Percentiles rank a stretch among this genome's conserved stretches.
Evolutionary conservation across 2,329 filamentous ascomycete genomes (phyloP).

Genomic region (Pseudophaeomoniella oleicola): DNA sequence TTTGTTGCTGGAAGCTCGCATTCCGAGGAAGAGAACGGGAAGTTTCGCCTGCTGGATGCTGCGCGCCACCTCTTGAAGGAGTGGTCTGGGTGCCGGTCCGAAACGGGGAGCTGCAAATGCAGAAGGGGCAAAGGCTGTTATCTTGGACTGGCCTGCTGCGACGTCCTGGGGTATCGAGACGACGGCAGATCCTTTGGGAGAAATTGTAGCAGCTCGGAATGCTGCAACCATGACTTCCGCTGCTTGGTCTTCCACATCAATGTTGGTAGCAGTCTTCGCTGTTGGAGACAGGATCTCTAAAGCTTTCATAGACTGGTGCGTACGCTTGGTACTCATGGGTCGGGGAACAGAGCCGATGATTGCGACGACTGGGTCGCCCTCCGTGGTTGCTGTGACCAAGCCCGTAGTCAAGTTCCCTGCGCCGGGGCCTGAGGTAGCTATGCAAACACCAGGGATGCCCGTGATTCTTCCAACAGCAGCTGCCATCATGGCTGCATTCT

Average conservation of each 20-base stretch:
- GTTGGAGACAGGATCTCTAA: conserved; percentile 29
- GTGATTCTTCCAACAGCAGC: conserved; percentile 32
- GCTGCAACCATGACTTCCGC: conserved; percentile 32
- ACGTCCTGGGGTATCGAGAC: conserved; percentile 32
- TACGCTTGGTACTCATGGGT: conserved; percentile 28
- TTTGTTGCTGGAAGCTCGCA: conserved; percentile 24
- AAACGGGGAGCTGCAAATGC: conserved; percentile 27
- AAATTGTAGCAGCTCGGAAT: conserved; percentile 26
- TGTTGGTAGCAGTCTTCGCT: conserved; percentile 26
- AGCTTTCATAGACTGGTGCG: conserved; percentile 31
- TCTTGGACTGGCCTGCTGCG: conserved; percentile 22
- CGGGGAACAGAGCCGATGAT: conserved; percentile 33
- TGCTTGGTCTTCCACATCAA: conserved; percentile 33
- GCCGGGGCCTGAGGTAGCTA: conserved; percentile 33
- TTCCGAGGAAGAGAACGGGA: conserved; percentile 32
- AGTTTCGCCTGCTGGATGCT: conserved; percentile 20
- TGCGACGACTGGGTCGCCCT: conserved; percentile 33
- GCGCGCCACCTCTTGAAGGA: conserved; percentile 19
- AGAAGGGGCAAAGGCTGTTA: conserved; percentile 22
- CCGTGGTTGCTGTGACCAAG: conserved; percentile 32
- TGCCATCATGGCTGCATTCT: conserved; percentile 37
- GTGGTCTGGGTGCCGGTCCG: conserved; percentile 21
- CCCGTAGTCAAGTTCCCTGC: conserved; percentile 33
- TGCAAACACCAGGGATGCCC: conserved; percentile 30
- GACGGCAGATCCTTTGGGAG: conserved; percentile 28